Conservation (phyloP, 805 yeast species). For the Lipomyces oligophaga region DNA sequence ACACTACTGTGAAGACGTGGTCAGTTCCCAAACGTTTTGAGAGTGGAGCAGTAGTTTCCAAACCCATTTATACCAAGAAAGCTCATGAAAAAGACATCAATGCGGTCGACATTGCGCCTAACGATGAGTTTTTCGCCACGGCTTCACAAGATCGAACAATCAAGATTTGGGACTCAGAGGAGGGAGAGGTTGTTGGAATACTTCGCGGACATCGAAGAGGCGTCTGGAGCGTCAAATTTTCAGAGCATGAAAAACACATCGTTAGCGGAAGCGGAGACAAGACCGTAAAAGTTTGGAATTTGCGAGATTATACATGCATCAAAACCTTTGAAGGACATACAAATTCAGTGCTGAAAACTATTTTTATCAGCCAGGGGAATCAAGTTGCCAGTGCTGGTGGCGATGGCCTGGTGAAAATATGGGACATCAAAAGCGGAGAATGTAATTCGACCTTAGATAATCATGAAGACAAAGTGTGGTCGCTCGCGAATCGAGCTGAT, state of each 20-base stretch:
- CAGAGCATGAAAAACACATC: conserved; percentile 69
- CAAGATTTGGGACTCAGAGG: conserved; percentile 78
- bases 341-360: conserved; percentile 81
- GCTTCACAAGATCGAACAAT: conserved; percentile 92
- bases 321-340: conserved; percentile 93
- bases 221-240: conserved; percentile 85
- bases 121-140: conserved; percentile 81
- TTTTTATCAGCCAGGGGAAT: conserved; percentile 60
- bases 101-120: conserved; percentile 83
- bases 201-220: conserved; percentile 91
- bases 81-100: conserved; percentile 98
- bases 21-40: conserved; percentile 47
- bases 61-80: conserved; percentile 82
- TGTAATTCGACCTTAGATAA: conserved; percentile 78
- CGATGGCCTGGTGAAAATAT: conserved; percentile 86
- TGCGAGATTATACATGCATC: conserved; percentile 67
- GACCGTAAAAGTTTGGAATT: conserved; percentile 83
- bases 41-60: conserved; percentile 22
- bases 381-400: conserved; percentile 79
- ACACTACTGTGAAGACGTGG: conserved; percentile 85
- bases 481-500: conserved; percentile 61
- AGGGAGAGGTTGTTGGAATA: conserved; percentile 85
- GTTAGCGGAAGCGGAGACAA: conserved; percentile 92
- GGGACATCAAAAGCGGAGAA: conserved; percentile 80
- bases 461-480: conserved; percentile 94